A percentile compares a stretch with the other conserved stretches of the same genome.
These are phyloP conservation scores for Acorus gramineus DNA, from an alignment of 106 monocot species.

Conservation along the genomic window DNA sequence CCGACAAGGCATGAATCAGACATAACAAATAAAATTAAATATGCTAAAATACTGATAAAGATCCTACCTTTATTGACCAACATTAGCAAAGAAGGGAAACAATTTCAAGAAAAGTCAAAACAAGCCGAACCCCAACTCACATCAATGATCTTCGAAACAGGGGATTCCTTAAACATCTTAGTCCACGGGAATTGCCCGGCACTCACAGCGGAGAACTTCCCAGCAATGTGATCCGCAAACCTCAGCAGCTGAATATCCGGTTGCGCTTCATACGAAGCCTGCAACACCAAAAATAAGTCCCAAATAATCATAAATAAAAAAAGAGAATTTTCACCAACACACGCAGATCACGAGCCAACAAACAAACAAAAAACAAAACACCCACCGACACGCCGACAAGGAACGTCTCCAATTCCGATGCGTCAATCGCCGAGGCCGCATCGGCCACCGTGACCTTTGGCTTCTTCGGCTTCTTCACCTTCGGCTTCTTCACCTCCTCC, in stretches of 20 bases:
- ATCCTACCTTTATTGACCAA: too few relatives aligned
- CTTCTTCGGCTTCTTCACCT: constrained; percentile 80
- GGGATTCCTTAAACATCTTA: constrained; percentile 82
- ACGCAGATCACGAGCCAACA: too few relatives aligned
- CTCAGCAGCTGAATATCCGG: constrained; percentile 91
- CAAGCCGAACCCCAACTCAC: constrained; percentile 27
- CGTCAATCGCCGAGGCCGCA: constrained; percentile 74
- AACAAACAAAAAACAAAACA: not conserved
- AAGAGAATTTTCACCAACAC: too few relatives aligned
- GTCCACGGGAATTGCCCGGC: constrained; percentile 78
- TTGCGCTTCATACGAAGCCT: constrained; percentile 75
- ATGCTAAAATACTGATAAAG: too few relatives aligned
- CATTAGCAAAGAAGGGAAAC: too few relatives aligned
- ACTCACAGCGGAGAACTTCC: constrained; percentile 55
- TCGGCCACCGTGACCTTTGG: constrained; percentile 87
- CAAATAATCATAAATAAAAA: too few relatives aligned
- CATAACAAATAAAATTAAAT: too few relatives aligned
- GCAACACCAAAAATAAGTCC: not conserved
- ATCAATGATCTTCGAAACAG: constrained; percentile 69
- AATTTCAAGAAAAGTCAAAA: too few relatives aligned
- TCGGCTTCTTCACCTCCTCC: constrained; percentile 45
- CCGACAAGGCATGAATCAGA: too few relatives aligned
- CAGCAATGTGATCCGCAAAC: constrained; percentile 83
- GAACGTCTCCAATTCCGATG: constrained; percentile 50
- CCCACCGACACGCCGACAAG: constrained; percentile 69